Evolutionary conservation across 345 rosid genomes (phyloP).

Genomic region (Xanthoceras sorbifolium): DNA sequence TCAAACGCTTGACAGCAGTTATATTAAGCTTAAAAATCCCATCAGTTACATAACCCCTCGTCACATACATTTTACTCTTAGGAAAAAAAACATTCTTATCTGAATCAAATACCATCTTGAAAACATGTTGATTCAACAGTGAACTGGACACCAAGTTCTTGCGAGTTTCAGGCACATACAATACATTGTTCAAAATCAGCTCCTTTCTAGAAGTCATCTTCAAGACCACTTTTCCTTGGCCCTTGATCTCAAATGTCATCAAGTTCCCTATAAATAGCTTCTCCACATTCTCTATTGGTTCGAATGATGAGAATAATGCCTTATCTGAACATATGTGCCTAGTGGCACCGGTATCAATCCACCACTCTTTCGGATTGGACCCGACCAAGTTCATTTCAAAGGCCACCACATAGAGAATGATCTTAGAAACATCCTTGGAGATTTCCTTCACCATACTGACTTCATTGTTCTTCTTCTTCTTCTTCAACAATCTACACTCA

Average conservation of each 20-base stretch:
- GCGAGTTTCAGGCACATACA: background rate
- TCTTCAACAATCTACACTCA: too few species aligned
- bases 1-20: background rate
- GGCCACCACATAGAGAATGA: background rate
- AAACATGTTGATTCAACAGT: background rate
- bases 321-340: too few species aligned
- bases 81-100: background rate
- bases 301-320: too few species aligned
- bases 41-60: background rate
- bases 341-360: too few species aligned
- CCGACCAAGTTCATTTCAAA: background rate
- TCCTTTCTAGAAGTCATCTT: too few species aligned
- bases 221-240: too few species aligned
- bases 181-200: background rate
- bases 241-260: too few species aligned
- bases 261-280: too few species aligned
- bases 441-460: too few species aligned
- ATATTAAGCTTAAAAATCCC: background rate
- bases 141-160: background rate
- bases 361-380: too few species aligned
- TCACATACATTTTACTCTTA: background rate
- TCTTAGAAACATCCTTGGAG: background rate
- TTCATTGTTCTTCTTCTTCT: too few species aligned
- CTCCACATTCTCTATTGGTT: too few species aligned
- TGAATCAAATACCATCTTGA: background rate